phyloP scores from a whole-genome alignment of 768 basidiomycete genomes.

The Trametes villosa region DNA sequence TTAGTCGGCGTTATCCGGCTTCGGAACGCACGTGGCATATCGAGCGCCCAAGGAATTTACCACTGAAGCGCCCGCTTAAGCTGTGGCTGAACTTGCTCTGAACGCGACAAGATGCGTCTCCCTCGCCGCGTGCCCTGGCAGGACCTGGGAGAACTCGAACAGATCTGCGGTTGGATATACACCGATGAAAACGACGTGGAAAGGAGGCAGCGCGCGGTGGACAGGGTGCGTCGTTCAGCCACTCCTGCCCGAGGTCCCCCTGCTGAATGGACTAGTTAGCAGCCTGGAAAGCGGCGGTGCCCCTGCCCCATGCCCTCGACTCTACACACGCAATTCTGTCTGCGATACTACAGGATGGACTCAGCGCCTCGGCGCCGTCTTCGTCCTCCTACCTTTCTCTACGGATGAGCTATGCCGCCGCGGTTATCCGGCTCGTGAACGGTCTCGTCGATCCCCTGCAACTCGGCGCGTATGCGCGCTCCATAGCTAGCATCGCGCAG shows the following conservation, averaged over 20 bases:
- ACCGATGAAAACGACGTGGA: slow-evolving; percentile 61
- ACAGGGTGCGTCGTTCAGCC: slow-evolving; percentile 52
- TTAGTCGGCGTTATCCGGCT: no score
- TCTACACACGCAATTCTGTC: slow-evolving; percentile 67
- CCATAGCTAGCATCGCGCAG: slow-evolving; percentile 85
- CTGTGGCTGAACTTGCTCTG: not conserved
- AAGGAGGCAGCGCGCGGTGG: slow-evolving; percentile 61
- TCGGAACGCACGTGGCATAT: no score
- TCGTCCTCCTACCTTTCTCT: slow-evolving; percentile 47
- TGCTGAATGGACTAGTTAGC: slow-evolving; percentile 55
- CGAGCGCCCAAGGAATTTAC: not conserved
- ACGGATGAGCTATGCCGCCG: slow-evolving; percentile 79
- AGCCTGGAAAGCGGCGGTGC: slow-evolving; percentile 76
- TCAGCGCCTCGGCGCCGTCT: not conserved
- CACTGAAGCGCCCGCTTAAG: not conserved
- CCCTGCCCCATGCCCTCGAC: slow-evolving; percentile 83
- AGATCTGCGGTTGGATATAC: slow-evolving; percentile 78
- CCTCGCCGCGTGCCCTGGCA: slow-evolving; percentile 86
- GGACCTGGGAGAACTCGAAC: slow-evolving; percentile 67
- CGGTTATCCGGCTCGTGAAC: slow-evolving; percentile 90
- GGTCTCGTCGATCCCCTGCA: slow-evolving; percentile 95
- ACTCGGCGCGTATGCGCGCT: slow-evolving; percentile 83
- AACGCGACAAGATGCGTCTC: slow-evolving; percentile 55
- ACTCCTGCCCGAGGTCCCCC: not conserved
- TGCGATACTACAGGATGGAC: slow-evolving; percentile 59